Evolutionary conservation across 768 basidiomycete species (phyloP), one percentile per base, ranked within the genome.

Genomic region (Macrocybe gigantea): DNA sequence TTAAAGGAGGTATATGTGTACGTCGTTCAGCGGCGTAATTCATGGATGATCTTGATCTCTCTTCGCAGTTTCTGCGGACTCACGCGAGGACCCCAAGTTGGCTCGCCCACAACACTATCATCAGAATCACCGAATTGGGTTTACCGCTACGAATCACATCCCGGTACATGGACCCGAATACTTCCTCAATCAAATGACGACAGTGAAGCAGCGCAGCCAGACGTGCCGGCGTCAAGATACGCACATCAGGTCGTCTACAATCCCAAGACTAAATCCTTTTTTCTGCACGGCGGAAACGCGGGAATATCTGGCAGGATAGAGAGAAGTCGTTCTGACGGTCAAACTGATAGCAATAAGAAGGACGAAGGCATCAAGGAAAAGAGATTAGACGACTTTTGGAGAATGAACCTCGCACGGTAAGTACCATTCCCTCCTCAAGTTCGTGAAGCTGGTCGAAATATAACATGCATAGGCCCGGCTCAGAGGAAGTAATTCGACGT

Each of bases 161-260:
- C 86, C 0, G 85, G 85, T 0, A 74, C 68, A 49, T 89, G 87
- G 87, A 77, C 73, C 9, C 73, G 71, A 52, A 80, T 86, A 11
- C 58, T 79, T 0, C 70, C 75, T 4, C 65, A 69, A 5, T 10
- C 43, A 10, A 6, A 34, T n/a, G 34, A 34, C 8, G 37, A 38
- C 15, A 11, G 14, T 31, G 33, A 49, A 11, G 38, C 40, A 1
- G 34, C 38, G 5, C 52, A 50, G 15, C 30, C 33, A 43, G 39
- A 47, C 22, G 71, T 69, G 36, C 87, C 88, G 0, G 52, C 68
- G 4, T 76, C 88, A 6, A 71, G 88, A 44, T 90, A 84, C 57
- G 88, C 88, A 3, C 85, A 89, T 56, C 86, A 89, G 60, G 79
- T 88, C 9, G 84, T 84, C 37, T 90, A 88, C 51, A 82, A 88